phyloP scores from a whole-genome alignment of 306 rosid species.

The Elaeagnus macrophylla region DNA sequence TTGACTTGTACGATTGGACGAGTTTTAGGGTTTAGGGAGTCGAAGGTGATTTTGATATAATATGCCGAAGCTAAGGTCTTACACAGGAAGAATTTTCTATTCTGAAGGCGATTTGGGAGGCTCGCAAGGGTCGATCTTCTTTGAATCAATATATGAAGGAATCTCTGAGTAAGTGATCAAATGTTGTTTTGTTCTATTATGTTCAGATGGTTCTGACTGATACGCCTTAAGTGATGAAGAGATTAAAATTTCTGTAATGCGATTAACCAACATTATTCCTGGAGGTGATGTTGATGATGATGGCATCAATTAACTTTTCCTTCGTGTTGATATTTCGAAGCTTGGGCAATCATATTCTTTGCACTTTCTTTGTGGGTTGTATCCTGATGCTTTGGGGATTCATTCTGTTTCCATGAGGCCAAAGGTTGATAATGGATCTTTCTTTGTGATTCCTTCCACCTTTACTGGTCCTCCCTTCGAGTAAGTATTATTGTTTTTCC shows the following conservation, averaged over 20 bases:
- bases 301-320: conserved; percentile 57
- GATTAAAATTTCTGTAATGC: conserved; percentile 57
- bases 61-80: conserved; percentile 49
- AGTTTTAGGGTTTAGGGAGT: conserved; percentile 72
- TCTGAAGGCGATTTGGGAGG: conserved; percentile 60
- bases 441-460: conserved; percentile 30
- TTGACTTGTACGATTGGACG: conserved; percentile 44
- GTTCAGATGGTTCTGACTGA: not conserved
- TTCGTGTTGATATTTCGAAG: conserved; percentile 70
- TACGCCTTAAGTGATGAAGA: conserved; percentile 62
- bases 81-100: conserved; percentile 68
- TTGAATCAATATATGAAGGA: conserved; percentile 80
- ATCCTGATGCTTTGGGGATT: conserved; percentile 84
- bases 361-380: conserved; percentile 66
- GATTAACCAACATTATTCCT: conserved; percentile 31
- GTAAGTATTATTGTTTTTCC: conserved; percentile 31
- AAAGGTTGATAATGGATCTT: conserved; percentile 25
- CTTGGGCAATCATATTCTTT: conserved; percentile 46
- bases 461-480: conserved; percentile 62
- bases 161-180: conserved; percentile 59
- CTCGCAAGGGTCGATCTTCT: conserved; percentile 41
- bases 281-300: conserved; percentile 29
- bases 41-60: conserved; percentile 58
- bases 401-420: conserved; percentile 85
- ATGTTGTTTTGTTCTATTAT: not conserved